Base-by-base conservation (phyloP, 1,139 yeast genomes). In the Kurtzmaniella natalensis region DNA sequence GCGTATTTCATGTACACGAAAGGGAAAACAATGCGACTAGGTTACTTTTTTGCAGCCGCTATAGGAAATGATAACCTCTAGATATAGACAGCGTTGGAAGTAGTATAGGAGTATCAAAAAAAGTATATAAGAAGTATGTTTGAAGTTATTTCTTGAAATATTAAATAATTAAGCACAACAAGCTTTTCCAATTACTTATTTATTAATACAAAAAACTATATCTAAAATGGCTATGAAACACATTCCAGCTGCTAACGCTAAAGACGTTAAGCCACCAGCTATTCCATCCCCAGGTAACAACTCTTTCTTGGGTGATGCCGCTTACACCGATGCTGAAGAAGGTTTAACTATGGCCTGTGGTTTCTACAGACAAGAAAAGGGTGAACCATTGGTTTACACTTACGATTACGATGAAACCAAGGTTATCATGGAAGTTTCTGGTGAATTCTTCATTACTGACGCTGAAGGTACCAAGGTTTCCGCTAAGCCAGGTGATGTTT, bases 371-470 rank as follows among this genome's bases (percentile, higher is more conserved):
- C 85, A 78, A 59, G 81, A 77, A 53, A 63, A 65, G 42, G 86
- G 86, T 39, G 79, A 76, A 51, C 74, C 81, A 33, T 70, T 80
- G 50, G 83, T 74, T 17, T 80, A 78, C 68, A 59, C 64, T 37
- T 80, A 80, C 58, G 62, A 62, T 50, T 80, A 78, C 56, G 86
- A 80, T 51, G 87, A 80, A 61, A 78, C 77, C 82, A 80, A 80
- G 60, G 67, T 80, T 47, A 70, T 78, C 51, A 61, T 79, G 45
- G 83, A 78, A 52, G 78, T 74, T 38, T 77, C 70, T 51, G 86
- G 86, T 42, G 78, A 75, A 49, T 76, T 75, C 64, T 63, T 63
- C 37, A 65, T 80, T 45, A 51, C 75, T 35, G 87, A 80, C 47
- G 85, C 77, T 57, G 67, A 76, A 34, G 85, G 85, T 11, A 63